These are phyloP conservation scores for Tetracladium setigerum DNA, from an alignment of 495 filamentous ascomycete species.

Conservation along the genomic window DNA sequence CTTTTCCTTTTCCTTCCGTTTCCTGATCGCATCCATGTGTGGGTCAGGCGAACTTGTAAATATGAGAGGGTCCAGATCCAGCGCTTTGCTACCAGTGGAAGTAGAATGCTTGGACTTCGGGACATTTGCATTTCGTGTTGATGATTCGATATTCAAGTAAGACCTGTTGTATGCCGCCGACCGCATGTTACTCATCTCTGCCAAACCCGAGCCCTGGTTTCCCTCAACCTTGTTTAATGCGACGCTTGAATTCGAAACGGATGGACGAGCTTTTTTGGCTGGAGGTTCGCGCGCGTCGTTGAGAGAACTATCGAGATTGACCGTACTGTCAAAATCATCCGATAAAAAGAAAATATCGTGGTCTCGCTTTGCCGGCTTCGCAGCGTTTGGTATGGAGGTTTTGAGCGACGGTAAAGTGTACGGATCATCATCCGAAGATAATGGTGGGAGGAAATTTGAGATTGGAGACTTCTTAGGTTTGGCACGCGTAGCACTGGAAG, in stretches of 20 bases:
- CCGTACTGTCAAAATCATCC: conserved; percentile 41
- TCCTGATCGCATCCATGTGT: conserved; percentile 10
- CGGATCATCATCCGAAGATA: no score
- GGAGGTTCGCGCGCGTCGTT: conserved; percentile 24
- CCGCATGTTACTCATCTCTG: no score
- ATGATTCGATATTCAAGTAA: conserved; percentile 20
- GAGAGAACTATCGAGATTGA: conserved; percentile 22
- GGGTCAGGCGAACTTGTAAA: conserved; percentile 41
- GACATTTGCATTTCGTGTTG: background rate
- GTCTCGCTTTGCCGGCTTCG: background rate
- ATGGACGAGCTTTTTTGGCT: background rate
- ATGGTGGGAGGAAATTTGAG: no score
- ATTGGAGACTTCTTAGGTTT: no score
- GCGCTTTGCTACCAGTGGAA: background rate
- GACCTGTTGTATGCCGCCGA: conserved; percentile 10
- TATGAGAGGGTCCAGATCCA: conserved; percentile 43
- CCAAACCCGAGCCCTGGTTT: background rate
- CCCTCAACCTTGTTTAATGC: conserved; percentile 1
- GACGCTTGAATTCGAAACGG: conserved; percentile 11
- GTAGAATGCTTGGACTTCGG: conserved; percentile 4
- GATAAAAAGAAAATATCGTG: conserved; percentile 33
- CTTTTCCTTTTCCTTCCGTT: conserved; percentile 7
- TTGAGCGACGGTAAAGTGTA: no score
- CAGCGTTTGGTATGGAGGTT: no score
- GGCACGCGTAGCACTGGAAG: no score